Conservation (phyloP, 768 basidiomycete genomes). For the Omphalotus guepiniiformis region DNA sequence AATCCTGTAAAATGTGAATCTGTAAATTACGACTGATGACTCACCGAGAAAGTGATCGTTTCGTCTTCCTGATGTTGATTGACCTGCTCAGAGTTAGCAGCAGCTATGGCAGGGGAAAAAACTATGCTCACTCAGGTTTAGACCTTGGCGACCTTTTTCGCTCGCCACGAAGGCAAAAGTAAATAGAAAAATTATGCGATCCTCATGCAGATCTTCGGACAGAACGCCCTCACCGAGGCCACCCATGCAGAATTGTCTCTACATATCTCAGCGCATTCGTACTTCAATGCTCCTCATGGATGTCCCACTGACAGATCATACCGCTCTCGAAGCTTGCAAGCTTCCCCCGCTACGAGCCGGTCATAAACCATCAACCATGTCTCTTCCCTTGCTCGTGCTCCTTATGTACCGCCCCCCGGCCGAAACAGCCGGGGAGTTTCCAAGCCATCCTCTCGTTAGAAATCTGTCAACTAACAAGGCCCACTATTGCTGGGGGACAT, state of each 20-base stretch:
- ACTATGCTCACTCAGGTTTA: no score
- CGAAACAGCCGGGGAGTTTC: slow-evolving; percentile 7
- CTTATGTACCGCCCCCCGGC: not conserved
- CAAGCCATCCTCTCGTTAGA: not conserved
- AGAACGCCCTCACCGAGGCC: not conserved
- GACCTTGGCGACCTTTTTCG: not conserved
- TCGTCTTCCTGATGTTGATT: no score
- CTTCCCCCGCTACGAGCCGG: slow-evolving; percentile 7
- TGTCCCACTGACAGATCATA: not conserved
- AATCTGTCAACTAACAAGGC: slow-evolving; percentile 3
- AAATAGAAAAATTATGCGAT: slow-evolving; percentile 4
- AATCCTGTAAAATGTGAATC: no score
- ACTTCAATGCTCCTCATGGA: not conserved
- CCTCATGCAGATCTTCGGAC: slow-evolving; percentile 1
- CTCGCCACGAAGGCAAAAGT: slow-evolving; percentile 7
- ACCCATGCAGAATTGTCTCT: not conserved
- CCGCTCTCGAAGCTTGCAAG: slow-evolving; percentile 6
- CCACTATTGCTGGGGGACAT: slow-evolving; percentile 7
- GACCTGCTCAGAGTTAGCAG: no score
- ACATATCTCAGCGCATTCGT: not conserved
- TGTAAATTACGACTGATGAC: no score
- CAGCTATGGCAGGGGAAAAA: no score
- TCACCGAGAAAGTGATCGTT: no score
- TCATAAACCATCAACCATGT: slow-evolving; percentile 6
- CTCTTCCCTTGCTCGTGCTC: slow-evolving; percentile 3